Base-by-base conservation (phyloP, 345 rosid genomes). In the Carallia brachiata region DNA sequence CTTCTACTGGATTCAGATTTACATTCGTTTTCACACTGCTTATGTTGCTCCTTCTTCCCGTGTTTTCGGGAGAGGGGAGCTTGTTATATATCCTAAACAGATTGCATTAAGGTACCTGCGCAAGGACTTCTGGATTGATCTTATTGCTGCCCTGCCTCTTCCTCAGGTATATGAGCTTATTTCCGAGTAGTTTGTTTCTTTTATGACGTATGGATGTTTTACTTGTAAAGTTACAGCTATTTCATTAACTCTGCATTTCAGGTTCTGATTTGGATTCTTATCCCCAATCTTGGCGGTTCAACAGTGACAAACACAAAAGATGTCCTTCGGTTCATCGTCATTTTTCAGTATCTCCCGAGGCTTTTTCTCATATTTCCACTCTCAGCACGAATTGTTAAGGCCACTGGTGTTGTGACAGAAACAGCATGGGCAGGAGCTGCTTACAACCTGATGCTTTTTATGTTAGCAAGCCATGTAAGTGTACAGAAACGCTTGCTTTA, bases 381-480 rank as follows among this genome's bases (percentile, higher is more conserved):
- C 40, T 91, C 93, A 60, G 86, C 88, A 6, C 87, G 87, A 79
- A 91, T 91, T 54, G 84, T 90, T 66, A 85, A 91, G 80, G 85
- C 97, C 70, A 87, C 94, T 1, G 97, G 98, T 7, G 89, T 94
- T 40, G 88, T 90, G 30, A 94, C 95, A 52, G 87, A 94, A 81
- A 90, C 98, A 19, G 95, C 97, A 27, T 90, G 97, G 97, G 98
- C 96, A 0, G 97, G 97, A 34, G 98, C 97, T 23, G 97, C 95
- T 15, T 91, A 91, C 67, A 91, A 94, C 82, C 90, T 94, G 16
- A 85, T 94, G 77, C 87, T 91, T 27, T 94, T 79, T 85, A 94
- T 94, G 90, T 83, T 94, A 70, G 98, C 98, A 79, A 90, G 98
- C 87, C 98, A 94, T 83, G 98, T 93, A 77, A 91, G 94, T 61